phyloP scores from a whole-genome alignment of 345 rosid genomes.

The Linum trigynum region DNA sequence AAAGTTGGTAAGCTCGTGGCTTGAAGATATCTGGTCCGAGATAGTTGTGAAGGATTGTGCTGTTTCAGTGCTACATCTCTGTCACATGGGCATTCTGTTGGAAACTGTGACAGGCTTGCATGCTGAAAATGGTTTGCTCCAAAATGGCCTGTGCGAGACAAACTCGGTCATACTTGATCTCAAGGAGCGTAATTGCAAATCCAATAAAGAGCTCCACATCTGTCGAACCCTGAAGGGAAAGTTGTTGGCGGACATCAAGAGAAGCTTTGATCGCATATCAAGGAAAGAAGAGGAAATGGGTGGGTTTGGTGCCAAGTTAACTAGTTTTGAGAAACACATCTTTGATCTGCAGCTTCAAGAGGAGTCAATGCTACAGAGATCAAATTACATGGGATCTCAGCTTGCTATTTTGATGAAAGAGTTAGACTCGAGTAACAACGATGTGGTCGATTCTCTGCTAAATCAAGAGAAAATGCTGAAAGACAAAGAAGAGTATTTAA shows the following conservation, averaged over 20 bases:
- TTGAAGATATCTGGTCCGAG: constrained; percentile 95
- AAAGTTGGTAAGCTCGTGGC: constrained; percentile 47
- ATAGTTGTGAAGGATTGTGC: constrained; percentile 83
- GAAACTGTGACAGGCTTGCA: constrained; percentile 76
- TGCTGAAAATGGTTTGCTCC: constrained; percentile 81
- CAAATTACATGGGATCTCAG: constrained; percentile 65
- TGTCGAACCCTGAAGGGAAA: constrained; percentile 69
- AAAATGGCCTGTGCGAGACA: constrained; percentile 59
- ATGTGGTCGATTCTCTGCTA: constrained; percentile 36
- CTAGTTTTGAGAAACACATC: constrained; percentile 57
- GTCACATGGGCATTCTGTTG: constrained; percentile 82
- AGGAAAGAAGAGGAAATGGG: constrained; percentile 78
- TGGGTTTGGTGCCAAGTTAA: constrained; percentile 46
- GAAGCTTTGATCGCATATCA: constrained; percentile 57
- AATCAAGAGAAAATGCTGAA: constrained; percentile 45
- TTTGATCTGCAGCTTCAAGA: constrained; percentile 65
- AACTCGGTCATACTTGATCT: constrained; percentile 55
- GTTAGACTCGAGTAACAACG: constrained; percentile 47
- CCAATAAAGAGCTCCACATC: constrained; percentile 69
- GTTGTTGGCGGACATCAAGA: constrained; percentile 74
- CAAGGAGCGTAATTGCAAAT: constrained; percentile 63
- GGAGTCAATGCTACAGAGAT: constrained; percentile 83
- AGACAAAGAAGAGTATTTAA: constrained; percentile 35
- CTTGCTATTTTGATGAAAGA: constrained; percentile 71
- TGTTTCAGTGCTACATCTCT: constrained; percentile 72